Evolutionary conservation across 2,329 filamentous ascomycete genomes (phyloP).

Genomic region (Pseudocercospora crystallina): DNA sequence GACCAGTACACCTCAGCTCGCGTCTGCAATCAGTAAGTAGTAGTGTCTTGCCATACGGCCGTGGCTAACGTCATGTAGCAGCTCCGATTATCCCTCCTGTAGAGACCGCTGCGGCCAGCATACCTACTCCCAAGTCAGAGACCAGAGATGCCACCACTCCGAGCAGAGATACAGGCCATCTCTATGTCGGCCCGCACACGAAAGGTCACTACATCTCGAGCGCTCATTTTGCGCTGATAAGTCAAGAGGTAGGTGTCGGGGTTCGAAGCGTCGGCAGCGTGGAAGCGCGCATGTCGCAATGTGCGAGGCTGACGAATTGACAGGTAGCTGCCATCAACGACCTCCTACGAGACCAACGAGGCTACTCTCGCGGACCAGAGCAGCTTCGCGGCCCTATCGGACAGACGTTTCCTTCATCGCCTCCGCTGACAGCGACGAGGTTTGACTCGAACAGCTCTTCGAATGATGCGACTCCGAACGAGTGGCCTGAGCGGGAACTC

Average conservation of each 20-base stretch:
- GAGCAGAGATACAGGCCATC: constrained; percentile 20
- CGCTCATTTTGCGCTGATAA: constrained; percentile 23
- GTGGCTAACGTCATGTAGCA: no score
- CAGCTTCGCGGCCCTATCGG: constrained; percentile 16
- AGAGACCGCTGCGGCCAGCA: not conserved
- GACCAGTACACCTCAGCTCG: not conserved
- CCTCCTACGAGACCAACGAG: constrained; percentile 15
- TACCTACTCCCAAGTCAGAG: constrained; percentile 5
- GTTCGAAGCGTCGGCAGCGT: not conserved
- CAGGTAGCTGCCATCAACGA: constrained; percentile 25
- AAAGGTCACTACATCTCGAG: constrained; percentile 24
- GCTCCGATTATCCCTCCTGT: not conserved
- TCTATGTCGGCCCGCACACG: constrained; percentile 25
- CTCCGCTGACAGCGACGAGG: constrained; percentile 15
- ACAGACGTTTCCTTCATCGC: constrained; percentile 18
- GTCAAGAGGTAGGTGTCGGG: constrained; percentile 14
- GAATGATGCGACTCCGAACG: constrained; percentile 8
- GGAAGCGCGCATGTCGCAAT: not conserved
- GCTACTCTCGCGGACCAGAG: constrained; percentile 9
- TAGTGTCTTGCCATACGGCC: no score
- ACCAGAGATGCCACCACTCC: constrained; percentile 16
- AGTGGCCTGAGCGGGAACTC: constrained; percentile 17
- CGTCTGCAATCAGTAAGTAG: no score
- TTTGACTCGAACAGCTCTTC: constrained; percentile 13
- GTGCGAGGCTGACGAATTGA: not conserved